phyloP scores from a whole-genome alignment of 2,329 filamentous ascomycete genomes.

The Fusarium denticulatum region DNA sequence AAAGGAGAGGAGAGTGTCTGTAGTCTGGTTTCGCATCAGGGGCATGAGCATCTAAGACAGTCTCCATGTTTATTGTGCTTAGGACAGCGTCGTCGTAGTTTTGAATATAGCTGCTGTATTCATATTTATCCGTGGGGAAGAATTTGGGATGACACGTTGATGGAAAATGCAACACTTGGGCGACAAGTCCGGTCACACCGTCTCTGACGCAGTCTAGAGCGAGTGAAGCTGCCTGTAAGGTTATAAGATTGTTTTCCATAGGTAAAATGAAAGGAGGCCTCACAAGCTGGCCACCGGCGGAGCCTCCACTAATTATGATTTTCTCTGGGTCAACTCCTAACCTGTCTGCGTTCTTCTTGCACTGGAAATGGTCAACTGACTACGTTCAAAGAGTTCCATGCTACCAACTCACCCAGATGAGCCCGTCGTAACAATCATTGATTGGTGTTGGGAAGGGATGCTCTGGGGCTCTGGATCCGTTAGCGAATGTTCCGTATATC shows the following conservation, averaged over 20 bases:
- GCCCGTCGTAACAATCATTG: slow-evolving; percentile 37
- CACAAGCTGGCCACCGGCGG: slow-evolving; percentile 37
- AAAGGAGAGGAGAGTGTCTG: slow-evolving; percentile 37
- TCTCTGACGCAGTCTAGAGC: slow-evolving; percentile 11
- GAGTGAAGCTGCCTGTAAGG: slow-evolving; percentile 28
- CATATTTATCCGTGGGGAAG: slow-evolving; percentile 35
- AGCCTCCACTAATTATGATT: slow-evolving; percentile 36
- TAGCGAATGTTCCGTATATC: fast-evolving
- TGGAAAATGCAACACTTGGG: slow-evolving; percentile 37
- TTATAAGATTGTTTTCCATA: background rate
- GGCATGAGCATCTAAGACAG: slow-evolving; percentile 11
- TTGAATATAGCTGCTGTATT: slow-evolving; percentile 38
- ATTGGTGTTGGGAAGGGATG: slow-evolving; percentile 34
- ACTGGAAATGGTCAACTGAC: slow-evolving; percentile 7
- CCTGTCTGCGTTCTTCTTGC: slow-evolving; percentile 28
- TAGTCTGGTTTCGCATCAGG: slow-evolving; percentile 18
- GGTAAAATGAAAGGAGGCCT: background rate
- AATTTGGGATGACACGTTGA: slow-evolving; percentile 37
- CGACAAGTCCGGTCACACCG: slow-evolving; percentile 30
- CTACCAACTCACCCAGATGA: slow-evolving; percentile 33
- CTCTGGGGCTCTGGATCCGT: slow-evolving; percentile 30
- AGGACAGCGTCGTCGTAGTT: slow-evolving; percentile 28
- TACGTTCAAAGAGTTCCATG: fast-evolving
- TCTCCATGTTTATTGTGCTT: slow-evolving; percentile 10
- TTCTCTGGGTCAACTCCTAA: slow-evolving; percentile 30